Base-by-base conservation (phyloP, 192 early-diverging fungal genomes). In the Helicostylum pulchrum region DNA sequence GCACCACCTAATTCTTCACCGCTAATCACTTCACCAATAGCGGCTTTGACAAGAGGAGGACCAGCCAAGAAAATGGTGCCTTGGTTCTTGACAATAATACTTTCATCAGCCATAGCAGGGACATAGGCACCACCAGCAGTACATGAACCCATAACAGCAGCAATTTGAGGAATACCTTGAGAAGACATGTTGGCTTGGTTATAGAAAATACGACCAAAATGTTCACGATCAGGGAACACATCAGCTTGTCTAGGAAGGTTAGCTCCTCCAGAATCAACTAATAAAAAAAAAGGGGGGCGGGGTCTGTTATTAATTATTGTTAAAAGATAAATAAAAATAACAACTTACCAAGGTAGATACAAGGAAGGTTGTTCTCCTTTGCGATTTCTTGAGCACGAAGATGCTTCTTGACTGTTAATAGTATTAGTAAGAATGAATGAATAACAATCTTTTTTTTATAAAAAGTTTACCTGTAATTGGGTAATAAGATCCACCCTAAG, bases 51-150 rank as follows among this genome's bases (percentile, higher is more conserved):
- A 64, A 98, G 79, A 64, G 96, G 96, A 62, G 96, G 96, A 1
- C 96, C 96, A 3, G 87, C 96, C 68, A 96, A 83, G 80, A 98
- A 98, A 61, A 98, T 98, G 3, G 96, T 98, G 7, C 96, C 96
- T 73, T 98, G 94, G 32, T 89, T 90, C 62, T 83, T 81, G 34
- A 98, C 96, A 81, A 98, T 98, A 61, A 98, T 88, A 80, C 90
- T 92, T 77, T 98, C 94, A 75, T 98, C 96, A 42, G 95, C 91
- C 96, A 98, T 98, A 11, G 96, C 94, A 46, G 96, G 96, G 26
- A 98, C 94, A 73, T 98, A 98, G 2, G 96, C 96, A 61, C 96
- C 93, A 65, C 94, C 94, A 17, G 96, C 96, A 19, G 96, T 98
- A 80, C 96, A 98, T 15, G 92, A 94, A 15, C 96, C 96, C 79